Conservation (phyloP, 225 moss, liverwort and hornwort genomes). For the Pseudisothecium myosuroides region DNA sequence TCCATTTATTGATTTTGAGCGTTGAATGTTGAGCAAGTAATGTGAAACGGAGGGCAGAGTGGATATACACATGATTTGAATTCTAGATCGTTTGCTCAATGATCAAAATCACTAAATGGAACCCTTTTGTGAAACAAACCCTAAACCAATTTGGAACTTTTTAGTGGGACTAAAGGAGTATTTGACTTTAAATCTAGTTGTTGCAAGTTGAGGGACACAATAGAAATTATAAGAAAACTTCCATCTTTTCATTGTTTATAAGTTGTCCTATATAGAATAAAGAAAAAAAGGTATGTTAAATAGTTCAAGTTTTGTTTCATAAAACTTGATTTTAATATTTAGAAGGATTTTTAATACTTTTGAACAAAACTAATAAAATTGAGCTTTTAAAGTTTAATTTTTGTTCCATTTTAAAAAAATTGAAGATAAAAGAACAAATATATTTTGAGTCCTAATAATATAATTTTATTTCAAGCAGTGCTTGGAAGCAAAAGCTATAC, state of each 20-base stretch:
- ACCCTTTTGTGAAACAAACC: too few species aligned
- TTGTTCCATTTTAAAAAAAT: fast-evolving
- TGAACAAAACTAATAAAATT: background rate
- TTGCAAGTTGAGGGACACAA: background rate
- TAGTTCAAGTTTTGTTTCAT: background rate
- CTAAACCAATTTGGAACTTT: too few species aligned
- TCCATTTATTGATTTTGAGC: too few species aligned
- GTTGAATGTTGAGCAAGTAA: too few species aligned
- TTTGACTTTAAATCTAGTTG: background rate
- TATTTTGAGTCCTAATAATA: too few species aligned
- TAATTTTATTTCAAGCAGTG: background rate
- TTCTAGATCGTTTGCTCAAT: too few species aligned
- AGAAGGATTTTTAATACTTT: background rate
- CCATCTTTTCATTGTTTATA: background rate
- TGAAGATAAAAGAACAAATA: background rate
- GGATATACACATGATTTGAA: too few species aligned
- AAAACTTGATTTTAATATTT: background rate
- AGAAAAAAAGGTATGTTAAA: background rate
- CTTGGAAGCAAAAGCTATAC: background rate
- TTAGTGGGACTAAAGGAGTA: too few species aligned
- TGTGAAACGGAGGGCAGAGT: too few species aligned
- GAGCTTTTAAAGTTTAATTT: background rate
- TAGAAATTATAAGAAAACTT: background rate
- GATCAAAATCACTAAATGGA: too few species aligned
- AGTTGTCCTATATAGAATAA: background rate